These are phyloP conservation scores for Raddia distichophylla DNA, from an alignment of 176 grass and related monocot species.

Conservation along the genomic window DNA sequence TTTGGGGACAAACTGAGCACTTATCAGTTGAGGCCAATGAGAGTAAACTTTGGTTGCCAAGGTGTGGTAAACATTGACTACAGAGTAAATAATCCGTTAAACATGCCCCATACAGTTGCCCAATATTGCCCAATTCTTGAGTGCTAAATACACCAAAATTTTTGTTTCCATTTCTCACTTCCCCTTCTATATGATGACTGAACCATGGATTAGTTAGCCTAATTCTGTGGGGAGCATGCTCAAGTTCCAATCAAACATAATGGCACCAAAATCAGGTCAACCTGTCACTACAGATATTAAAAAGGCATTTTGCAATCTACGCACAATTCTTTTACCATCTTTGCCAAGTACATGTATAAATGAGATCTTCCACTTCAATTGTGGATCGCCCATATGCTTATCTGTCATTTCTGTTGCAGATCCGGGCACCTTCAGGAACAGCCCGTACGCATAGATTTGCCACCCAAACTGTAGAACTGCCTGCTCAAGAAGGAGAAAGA, in stretches of 20 bases:
- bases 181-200: neutral
- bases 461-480: constrained; percentile 70
- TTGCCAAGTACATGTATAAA: neutral
- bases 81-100: neutral
- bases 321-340: neutral
- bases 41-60: neutral
- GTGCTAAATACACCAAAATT: constrained; percentile 10
- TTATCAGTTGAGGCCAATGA: neutral
- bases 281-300: constrained; percentile 7
- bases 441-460: constrained; percentile 86
- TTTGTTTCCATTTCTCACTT: neutral
- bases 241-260: constrained; percentile 12
- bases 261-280: constrained; percentile 8
- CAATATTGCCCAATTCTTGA: neutral
- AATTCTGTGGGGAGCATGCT: neutral
- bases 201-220: neutral
- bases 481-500: constrained; percentile 95
- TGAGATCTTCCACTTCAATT: constrained; percentile 1
- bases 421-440: constrained; percentile 73
- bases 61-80: neutral
- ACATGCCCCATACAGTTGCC: neutral
- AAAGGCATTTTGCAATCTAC: constrained; percentile 16
- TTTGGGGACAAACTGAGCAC: neutral
- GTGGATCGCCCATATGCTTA: constrained; percentile 6
- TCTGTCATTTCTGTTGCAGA: constrained; percentile 56